These are phyloP conservation scores for Pseudopithomyces maydicus DNA, from an alignment of 2,329 filamentous ascomycete species.

Conservation along the genomic window DNA sequence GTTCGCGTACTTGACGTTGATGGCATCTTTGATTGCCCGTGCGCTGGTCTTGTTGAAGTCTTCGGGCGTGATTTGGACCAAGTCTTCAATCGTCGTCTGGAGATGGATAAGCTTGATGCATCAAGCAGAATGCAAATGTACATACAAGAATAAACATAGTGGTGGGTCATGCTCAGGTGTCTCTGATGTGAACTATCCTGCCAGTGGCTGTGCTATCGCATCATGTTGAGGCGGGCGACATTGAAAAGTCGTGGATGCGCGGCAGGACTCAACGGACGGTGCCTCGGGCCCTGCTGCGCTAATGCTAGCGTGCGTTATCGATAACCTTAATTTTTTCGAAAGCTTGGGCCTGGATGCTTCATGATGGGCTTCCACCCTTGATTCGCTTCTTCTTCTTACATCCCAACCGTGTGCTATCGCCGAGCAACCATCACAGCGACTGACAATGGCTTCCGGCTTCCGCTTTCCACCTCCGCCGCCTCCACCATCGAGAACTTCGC, in stretches of 20 bases:
- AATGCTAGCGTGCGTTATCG: slow-evolving; percentile 10
- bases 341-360: not conserved
- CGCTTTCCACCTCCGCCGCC: slow-evolving; percentile 57
- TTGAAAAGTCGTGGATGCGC: slow-evolving; percentile 10
- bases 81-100: slow-evolving; percentile 89
- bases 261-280: slow-evolving; percentile 1
- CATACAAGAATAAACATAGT: slow-evolving; percentile 49
- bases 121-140: not conserved
- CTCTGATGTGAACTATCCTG: not conserved
- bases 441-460: slow-evolving; percentile 41
- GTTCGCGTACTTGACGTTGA: slow-evolving; percentile 96
- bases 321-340: slow-evolving; percentile 16
- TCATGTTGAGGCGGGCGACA: slow-evolving; percentile 6
- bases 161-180: slow-evolving; percentile 22
- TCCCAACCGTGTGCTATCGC: too few relatives aligned
- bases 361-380: not conserved
- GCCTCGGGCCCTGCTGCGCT: slow-evolving; percentile 6
- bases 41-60: slow-evolving; percentile 85
- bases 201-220: slow-evolving; percentile 16
- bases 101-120: slow-evolving; percentile 10
- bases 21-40: slow-evolving; percentile 90
- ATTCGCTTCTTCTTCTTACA: too few relatives aligned
- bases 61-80: slow-evolving; percentile 88
- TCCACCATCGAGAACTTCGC: slow-evolving; percentile 41
- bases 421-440: too few relatives aligned